Percentiles rank a stretch among this genome's conserved stretches.
Evolutionary conservation across 352 stramenopile genomes (phyloP).

Genomic region (Phytophthora tentaculata): DNA sequence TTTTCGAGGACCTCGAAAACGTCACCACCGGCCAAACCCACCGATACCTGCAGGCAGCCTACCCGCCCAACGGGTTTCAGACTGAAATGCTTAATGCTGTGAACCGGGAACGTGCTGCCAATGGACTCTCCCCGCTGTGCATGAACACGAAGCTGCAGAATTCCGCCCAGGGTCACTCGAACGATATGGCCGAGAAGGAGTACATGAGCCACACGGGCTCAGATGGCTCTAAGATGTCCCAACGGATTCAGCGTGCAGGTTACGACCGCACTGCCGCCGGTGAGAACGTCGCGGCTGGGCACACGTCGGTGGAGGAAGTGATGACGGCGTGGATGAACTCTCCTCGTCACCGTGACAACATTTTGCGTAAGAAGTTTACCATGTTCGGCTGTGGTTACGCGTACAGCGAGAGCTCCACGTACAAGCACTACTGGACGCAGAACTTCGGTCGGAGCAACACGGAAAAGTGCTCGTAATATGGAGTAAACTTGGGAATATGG

Average conservation of each 20-base stretch:
- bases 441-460: constrained; percentile 45
- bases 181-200: constrained; percentile 54
- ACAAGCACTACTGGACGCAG: constrained; percentile 69
- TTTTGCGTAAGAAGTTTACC: constrained; percentile 44
- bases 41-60: constrained; percentile 29
- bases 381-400: constrained; percentile 48
- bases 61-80: constrained; percentile 30
- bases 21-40: background rate
- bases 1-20: constrained; percentile 24
- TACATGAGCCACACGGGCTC: constrained; percentile 64
- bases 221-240: constrained; percentile 42
- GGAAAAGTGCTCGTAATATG: constrained; percentile 33
- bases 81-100: constrained; percentile 51
- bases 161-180: constrained; percentile 35
- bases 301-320: constrained; percentile 42
- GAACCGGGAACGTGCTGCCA: constrained; percentile 52
- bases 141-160: constrained; percentile 46
- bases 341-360: constrained; percentile 51
- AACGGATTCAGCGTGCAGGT: constrained; percentile 42
- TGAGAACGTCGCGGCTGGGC: constrained; percentile 67
- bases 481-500: background rate
- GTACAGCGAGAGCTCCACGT: constrained; percentile 36
- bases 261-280: constrained; percentile 53
- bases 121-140: constrained; percentile 42
- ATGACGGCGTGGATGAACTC: constrained; percentile 68